Percentiles rank a stretch among this genome's conserved stretches.
Conservation (phyloP, 768 basidiomycete genomes). For the Phylloporus sp. region DNA sequence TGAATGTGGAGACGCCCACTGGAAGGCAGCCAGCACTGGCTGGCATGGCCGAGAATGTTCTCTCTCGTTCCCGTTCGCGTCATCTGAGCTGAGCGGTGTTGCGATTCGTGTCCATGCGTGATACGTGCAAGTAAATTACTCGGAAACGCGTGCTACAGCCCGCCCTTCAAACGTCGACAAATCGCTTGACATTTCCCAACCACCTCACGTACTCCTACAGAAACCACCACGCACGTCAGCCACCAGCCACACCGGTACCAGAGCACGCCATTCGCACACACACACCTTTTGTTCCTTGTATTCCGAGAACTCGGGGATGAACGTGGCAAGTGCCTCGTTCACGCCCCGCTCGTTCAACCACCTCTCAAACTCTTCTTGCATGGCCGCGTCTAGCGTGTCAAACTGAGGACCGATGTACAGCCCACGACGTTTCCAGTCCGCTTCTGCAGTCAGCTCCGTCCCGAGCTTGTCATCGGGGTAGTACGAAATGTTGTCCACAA, state of each 20-base stretch:
- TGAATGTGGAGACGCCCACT: neutral
- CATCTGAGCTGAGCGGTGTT: constrained; percentile 19
- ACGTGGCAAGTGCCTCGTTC: constrained; percentile 72
- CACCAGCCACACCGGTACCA: constrained; percentile 5
- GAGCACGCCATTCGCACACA: neutral
- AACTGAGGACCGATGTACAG: constrained; percentile 94
- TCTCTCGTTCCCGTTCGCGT: neutral
- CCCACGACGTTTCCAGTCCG: constrained; percentile 90
- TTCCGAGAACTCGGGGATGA: constrained; percentile 85
- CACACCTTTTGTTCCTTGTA: constrained; percentile 89
- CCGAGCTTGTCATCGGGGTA: constrained; percentile 71
- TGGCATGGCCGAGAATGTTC: constrained; percentile 16
- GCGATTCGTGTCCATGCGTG: constrained; percentile 14
- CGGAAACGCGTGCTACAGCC: neutral
- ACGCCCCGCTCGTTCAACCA: constrained; percentile 89
- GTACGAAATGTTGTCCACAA: constrained; percentile 87
- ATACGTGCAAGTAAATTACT: constrained; percentile 8
- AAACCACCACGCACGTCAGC: constrained; percentile 2
- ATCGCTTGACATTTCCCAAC: constrained; percentile 77
- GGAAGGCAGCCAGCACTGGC: neutral
- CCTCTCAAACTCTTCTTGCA: constrained; percentile 90
- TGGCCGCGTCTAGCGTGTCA: constrained; percentile 77
- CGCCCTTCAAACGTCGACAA: constrained; percentile 57
- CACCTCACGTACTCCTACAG: constrained; percentile 88
- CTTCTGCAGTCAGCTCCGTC: constrained; percentile 76